A percentile compares a stretch with the other conserved stretches of the same genome.
phyloP scores from a whole-genome alignment of 148 eudicot species.

The Rheum nobile region DNA sequence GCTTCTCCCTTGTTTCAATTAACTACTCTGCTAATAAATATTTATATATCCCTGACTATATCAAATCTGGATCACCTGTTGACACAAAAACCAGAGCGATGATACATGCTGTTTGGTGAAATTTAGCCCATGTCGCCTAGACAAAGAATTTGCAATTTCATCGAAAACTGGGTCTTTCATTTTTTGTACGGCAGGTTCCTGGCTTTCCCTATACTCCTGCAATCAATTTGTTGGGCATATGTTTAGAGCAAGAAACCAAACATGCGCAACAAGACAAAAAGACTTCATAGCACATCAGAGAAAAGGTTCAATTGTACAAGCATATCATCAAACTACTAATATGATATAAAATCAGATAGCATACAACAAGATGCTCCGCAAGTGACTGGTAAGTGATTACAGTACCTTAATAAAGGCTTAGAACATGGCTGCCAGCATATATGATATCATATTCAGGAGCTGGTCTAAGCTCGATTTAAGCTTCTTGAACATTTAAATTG shows the following conservation, averaged over 20 bases:
- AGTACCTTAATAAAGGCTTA: too few relatives aligned
- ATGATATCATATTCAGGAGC: too few relatives aligned
- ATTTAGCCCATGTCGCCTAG: conserved; percentile 36
- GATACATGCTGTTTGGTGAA: conserved; percentile 62
- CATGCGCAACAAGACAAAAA: too few relatives aligned
- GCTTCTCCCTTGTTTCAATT: not conserved
- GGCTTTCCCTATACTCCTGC: too few relatives aligned
- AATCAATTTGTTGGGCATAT: not conserved
- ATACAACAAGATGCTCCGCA: not conserved
- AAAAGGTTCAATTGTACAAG: not conserved
- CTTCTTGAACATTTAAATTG: not conserved
- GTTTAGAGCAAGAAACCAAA: not conserved
- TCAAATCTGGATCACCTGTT: conserved; percentile 43
- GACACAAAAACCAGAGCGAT: conserved; percentile 89
- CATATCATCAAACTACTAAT: not conserved
- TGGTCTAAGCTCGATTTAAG: not conserved
- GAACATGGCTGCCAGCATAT: too few relatives aligned
- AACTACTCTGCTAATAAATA: not conserved
- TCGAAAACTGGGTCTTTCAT: conserved; percentile 70
- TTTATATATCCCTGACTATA: not conserved
- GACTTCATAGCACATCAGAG: too few relatives aligned
- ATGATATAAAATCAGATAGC: not conserved
- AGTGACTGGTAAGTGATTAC: not conserved
- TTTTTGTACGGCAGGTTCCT: conserved; percentile 73
- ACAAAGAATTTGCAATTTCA: conserved; percentile 45